These are phyloP conservation scores for Pezicula rhizophila DNA, from an alignment of 2,329 filamentous ascomycete genomes.

Conservation along the genomic window DNA sequence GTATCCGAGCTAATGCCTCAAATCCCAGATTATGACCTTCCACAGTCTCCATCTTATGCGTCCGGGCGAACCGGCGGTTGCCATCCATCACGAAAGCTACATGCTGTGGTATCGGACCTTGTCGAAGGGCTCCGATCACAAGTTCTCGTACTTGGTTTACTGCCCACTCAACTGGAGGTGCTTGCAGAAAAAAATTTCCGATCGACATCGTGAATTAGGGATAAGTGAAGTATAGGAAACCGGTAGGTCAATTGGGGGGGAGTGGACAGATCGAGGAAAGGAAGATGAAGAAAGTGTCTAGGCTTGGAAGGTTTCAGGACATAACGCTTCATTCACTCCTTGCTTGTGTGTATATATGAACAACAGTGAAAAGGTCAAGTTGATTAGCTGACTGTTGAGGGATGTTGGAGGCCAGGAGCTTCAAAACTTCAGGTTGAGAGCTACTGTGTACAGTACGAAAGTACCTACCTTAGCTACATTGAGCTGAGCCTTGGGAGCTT, in stretches of 20 bases:
- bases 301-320: neutral
- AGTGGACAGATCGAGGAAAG: neutral
- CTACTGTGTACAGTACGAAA: neutral
- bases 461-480: too few species aligned
- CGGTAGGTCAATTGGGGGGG: neutral
- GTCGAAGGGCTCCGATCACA: conserved; percentile 79
- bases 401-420: neutral
- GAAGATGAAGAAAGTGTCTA: neutral
- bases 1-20: conserved; percentile 86
- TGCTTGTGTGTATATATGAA: too few species aligned
- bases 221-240: neutral
- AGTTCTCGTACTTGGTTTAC: conserved; percentile 73
- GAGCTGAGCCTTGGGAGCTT: neutral
- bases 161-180: conserved; percentile 88
- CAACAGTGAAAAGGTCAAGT: neutral
- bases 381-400: neutral
- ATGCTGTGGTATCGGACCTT: conserved; percentile 89
- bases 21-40: conserved; percentile 96
- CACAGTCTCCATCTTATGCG: conserved; percentile 88
- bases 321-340: too few species aligned
- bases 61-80: conserved; percentile 85
- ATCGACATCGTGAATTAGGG: neutral
- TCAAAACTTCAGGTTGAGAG: neutral
- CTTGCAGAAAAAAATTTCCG: conserved; percentile 54
- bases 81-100: conserved; percentile 99